A percentile compares a stretch with the other conserved stretches of the same genome.
Conservation (phyloP, 176 grass and related monocot genomes). For the Carex littledalei region DNA sequence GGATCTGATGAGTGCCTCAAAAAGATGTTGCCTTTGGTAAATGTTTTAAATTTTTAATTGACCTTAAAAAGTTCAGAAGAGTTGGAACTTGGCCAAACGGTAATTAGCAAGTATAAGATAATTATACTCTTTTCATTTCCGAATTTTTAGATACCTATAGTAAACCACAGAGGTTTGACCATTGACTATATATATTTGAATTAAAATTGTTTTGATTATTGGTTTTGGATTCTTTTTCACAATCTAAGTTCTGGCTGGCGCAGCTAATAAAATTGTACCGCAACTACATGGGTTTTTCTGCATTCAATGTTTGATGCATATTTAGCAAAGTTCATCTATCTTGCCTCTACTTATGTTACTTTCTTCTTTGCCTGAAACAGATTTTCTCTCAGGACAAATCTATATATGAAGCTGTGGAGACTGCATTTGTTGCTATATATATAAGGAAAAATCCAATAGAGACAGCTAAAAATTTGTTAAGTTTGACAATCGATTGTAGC, state of each 20-base stretch:
- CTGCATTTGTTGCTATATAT: slow-evolving; percentile 86
- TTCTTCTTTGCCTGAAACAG: slow-evolving; percentile 30
- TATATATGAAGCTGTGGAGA: slow-evolving; percentile 95
- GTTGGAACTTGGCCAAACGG: background rate
- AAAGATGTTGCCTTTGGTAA: slow-evolving; percentile 96
- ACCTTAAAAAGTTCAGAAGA: background rate
- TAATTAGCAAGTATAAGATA: background rate
- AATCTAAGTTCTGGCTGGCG: background rate
- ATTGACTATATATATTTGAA: background rate
- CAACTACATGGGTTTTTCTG: background rate
- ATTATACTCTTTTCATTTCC: background rate
- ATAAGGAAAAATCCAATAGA: slow-evolving; percentile 62
- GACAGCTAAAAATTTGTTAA: slow-evolving; percentile 80
- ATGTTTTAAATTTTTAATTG: background rate
- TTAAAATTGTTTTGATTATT: slow-evolving; percentile 11
- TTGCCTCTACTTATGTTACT: slow-evolving; percentile 18
- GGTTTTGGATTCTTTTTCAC: slow-evolving; percentile 14
- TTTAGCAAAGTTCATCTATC: background rate
- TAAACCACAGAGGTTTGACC: background rate
- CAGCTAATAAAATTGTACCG: background rate
- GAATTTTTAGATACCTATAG: background rate
- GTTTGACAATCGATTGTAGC: slow-evolving; percentile 56
- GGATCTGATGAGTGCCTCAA: slow-evolving; percentile 81
- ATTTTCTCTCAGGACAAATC: slow-evolving; percentile 97
- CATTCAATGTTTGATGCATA: background rate